Evolutionary conservation across 2,329 filamentous ascomycete species (phyloP).

Genomic region (Phialocephala subalpina): DNA sequence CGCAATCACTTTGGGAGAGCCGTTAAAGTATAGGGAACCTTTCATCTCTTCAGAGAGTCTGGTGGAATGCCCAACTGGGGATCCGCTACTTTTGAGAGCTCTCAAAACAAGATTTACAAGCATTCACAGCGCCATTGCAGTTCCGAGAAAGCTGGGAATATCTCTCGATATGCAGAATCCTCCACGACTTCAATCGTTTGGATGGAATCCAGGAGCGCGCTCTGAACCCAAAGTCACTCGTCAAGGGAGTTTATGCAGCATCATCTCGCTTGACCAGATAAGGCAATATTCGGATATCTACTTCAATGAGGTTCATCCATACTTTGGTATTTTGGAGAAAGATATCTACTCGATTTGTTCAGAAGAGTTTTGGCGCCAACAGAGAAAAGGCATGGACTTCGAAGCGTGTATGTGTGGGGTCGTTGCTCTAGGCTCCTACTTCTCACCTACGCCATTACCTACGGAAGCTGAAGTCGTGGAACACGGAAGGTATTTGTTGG

Average conservation of each 20-base stretch:
- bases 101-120: constrained; percentile 35
- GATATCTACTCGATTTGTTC: constrained; percentile 36
- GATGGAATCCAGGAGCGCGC: constrained; percentile 45
- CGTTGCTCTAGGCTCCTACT: constrained; percentile 45
- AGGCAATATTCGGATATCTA: constrained; percentile 43
- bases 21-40: constrained; percentile 19
- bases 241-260: constrained; percentile 34
- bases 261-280: constrained; percentile 40
- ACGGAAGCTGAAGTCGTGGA: constrained; percentile 40
- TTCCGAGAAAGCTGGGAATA: constrained; percentile 44
- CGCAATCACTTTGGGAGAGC: background rate
- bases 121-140: constrained; percentile 44
- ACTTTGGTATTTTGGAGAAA: constrained; percentile 45
- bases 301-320: constrained; percentile 41
- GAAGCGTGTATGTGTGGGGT: constrained; percentile 46
- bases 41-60: constrained; percentile 35
- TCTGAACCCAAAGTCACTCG: constrained; percentile 38
- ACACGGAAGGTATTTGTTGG: constrained; percentile 37
- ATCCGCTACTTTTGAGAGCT: constrained; percentile 18
- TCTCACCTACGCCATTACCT: constrained; percentile 34
- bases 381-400: constrained; percentile 42
- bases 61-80: background rate
- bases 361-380: constrained; percentile 43
- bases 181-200: constrained; percentile 48
- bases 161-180: constrained; percentile 44